phyloP scores from a whole-genome alignment of 108 stramenopile species.

The Discostella stelligeroides region DNA sequence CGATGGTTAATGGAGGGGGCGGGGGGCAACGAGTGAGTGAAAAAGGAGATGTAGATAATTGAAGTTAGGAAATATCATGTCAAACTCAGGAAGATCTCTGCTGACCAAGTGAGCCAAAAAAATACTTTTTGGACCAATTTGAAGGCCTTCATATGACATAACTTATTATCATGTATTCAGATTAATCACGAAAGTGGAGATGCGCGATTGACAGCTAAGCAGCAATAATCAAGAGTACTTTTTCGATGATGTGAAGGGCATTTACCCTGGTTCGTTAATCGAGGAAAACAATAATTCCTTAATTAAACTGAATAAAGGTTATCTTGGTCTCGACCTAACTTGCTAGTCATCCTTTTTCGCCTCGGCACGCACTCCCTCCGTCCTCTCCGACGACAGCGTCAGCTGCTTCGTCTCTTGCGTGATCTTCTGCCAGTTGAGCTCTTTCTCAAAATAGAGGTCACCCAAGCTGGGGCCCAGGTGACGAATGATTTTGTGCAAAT shows the following conservation, averaged over 20 bases:
- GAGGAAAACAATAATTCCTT: too few species aligned
- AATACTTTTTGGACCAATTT: too few species aligned
- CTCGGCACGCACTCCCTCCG: neutral
- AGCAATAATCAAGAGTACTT: too few species aligned
- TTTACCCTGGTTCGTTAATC: too few species aligned
- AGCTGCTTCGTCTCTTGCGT: constrained; percentile 31
- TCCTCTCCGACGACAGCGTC: constrained; percentile 22
- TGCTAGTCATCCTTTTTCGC: constrained; percentile 12
- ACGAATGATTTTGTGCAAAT: constrained; percentile 77
- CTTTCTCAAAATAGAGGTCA: constrained; percentile 79
- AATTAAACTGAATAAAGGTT: too few species aligned
- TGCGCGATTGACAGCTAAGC: too few species aligned
- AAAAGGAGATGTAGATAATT: neutral
- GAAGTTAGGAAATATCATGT: neutral
- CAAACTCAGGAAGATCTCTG: neutral
- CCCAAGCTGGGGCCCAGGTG: constrained; percentile 75
- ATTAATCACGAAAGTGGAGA: too few species aligned
- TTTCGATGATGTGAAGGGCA: too few species aligned
- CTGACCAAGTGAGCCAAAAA: too few species aligned
- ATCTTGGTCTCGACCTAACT: neutral
- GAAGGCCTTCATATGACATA: too few species aligned
- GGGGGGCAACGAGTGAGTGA: neutral
- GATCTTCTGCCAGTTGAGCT: constrained; percentile 82
- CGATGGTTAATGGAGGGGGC: neutral
- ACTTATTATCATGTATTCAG: too few species aligned